Evolutionary conservation across 2,329 filamentous ascomycete species (phyloP).

Genomic region (Didymella exigua): DNA sequence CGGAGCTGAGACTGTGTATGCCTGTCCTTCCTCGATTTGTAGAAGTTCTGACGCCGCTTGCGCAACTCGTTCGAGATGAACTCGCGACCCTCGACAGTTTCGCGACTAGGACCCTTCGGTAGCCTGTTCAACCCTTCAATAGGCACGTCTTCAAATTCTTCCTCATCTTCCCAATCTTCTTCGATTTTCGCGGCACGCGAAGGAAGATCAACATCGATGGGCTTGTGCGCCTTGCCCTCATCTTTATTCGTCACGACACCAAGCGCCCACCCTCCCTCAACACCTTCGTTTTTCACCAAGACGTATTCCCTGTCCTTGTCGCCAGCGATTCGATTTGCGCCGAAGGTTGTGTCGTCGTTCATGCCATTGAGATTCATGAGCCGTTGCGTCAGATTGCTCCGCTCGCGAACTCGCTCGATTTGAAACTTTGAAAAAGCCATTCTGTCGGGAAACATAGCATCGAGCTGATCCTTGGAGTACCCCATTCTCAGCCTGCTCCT

Average conservation of each 20-base stretch:
- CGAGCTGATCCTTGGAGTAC: slow-evolving; percentile 92
- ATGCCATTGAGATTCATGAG: slow-evolving; percentile 95
- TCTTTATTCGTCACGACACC: slow-evolving; percentile 91
- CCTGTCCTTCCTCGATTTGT: slow-evolving; percentile 49
- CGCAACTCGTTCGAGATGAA: slow-evolving; percentile 47
- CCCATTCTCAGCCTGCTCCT: slow-evolving; percentile 92
- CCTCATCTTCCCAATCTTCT: slow-evolving; percentile 72
- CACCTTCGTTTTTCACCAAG: slow-evolving; percentile 91
- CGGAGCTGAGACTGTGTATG: slow-evolving; percentile 22
- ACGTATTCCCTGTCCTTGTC: slow-evolving; percentile 95
- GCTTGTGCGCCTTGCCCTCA: slow-evolving; percentile 78
- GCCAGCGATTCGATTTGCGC: slow-evolving; percentile 72
- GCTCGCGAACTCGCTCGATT: slow-evolving; percentile 88
- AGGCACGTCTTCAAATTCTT: slow-evolving; percentile 89
- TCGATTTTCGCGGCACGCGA: slow-evolving; percentile 53
- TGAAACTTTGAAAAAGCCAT: slow-evolving; percentile 98
- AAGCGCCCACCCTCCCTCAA: slow-evolving; percentile 93
- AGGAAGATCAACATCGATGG: slow-evolving; percentile 85
- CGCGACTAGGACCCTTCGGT: slow-evolving; percentile 60
- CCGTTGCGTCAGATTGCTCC: slow-evolving; percentile 92
- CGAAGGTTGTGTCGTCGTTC: slow-evolving; percentile 74
- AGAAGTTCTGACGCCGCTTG: slow-evolving; percentile 55
- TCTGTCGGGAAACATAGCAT: slow-evolving; percentile 94
- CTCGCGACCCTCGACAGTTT: slow-evolving; percentile 42
- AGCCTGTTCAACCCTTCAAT: slow-evolving; percentile 87